Conservation (phyloP, 2,329 filamentous ascomycete genomes). For the Aspergillus sp. region DNA sequence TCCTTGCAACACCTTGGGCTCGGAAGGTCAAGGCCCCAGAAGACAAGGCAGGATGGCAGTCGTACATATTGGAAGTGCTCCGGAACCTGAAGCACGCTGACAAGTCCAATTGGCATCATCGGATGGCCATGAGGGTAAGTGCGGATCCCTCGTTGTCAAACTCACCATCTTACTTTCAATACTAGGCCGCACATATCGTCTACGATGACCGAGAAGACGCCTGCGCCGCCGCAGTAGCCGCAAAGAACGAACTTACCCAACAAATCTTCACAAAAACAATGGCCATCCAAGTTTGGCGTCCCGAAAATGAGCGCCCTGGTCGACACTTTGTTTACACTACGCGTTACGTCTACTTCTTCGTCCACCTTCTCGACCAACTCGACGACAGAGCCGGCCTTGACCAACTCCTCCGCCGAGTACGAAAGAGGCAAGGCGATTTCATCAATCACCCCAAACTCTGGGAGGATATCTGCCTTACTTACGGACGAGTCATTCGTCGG, state of each 20-base stretch:
- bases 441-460: slow-evolving; percentile 58
- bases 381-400: slow-evolving; percentile 72
- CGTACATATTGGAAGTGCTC: slow-evolving; percentile 56
- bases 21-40: slow-evolving; percentile 45
- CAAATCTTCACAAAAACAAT: slow-evolving; percentile 93
- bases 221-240: slow-evolving; percentile 47
- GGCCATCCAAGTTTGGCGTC: slow-evolving; percentile 91
- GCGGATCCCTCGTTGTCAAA: background rate
- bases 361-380: slow-evolving; percentile 64
- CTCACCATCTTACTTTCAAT: slow-evolving; percentile 22
- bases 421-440: slow-evolving; percentile 72
- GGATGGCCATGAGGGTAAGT: slow-evolving; percentile 70
- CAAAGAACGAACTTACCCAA: slow-evolving; percentile 71
- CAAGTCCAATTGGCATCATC: slow-evolving; percentile 92
- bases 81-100: slow-evolving; percentile 61
- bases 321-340: slow-evolving; percentile 89
- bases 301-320: slow-evolving; percentile 75
- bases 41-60: slow-evolving; percentile 49
- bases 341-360: slow-evolving; percentile 77
- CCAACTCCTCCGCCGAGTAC: slow-evolving; percentile 67
- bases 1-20: slow-evolving; percentile 50
- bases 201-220: slow-evolving; percentile 51
- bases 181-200: slow-evolving; percentile 52
- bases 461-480: slow-evolving; percentile 54
- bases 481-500: slow-evolving; percentile 54